Conservation (phyloP, 257 asterid genomes). For the Solanum sejunctum region DNA sequence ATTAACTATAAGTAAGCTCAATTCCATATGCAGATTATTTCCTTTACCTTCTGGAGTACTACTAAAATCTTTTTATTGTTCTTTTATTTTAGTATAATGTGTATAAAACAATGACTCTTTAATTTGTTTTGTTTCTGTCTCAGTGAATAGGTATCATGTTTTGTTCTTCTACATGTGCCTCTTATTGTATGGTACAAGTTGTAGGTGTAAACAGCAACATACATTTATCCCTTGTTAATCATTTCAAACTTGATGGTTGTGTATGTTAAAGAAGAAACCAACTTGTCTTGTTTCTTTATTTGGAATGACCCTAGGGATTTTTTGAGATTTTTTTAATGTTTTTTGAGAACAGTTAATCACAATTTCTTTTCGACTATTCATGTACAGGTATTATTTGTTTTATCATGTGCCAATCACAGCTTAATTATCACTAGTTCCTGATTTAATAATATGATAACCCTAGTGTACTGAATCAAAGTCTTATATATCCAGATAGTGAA, state of each 20-base stretch:
- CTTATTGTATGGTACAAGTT: neutral
- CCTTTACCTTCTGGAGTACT: neutral
- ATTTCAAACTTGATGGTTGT: neutral
- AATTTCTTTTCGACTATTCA: neutral
- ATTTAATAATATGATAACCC: neutral
- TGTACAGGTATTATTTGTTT: neutral
- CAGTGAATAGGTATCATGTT: neutral
- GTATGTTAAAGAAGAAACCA: neutral
- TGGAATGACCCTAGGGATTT: neutral
- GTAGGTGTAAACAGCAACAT: neutral
- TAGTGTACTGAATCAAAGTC: neutral
- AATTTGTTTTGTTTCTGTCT: neutral
- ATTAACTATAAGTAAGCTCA: conserved; percentile 9
- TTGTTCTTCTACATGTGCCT: neutral
- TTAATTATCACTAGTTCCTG: neutral
- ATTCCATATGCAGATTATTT: conserved; percentile 17
- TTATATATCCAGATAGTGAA: neutral
- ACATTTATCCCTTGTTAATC: neutral
- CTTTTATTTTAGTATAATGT: neutral
- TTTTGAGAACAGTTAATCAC: neutral
- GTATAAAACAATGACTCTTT: neutral
- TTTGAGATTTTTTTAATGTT: neutral
- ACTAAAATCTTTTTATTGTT: too few species aligned
- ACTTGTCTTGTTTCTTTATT: neutral
- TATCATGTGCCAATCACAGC: neutral